A percentile compares a stretch with the other conserved stretches of the same genome.
phyloP scores from a whole-genome alignment of 208 protist genomes.

The Leishmania lainsoni region DNA sequence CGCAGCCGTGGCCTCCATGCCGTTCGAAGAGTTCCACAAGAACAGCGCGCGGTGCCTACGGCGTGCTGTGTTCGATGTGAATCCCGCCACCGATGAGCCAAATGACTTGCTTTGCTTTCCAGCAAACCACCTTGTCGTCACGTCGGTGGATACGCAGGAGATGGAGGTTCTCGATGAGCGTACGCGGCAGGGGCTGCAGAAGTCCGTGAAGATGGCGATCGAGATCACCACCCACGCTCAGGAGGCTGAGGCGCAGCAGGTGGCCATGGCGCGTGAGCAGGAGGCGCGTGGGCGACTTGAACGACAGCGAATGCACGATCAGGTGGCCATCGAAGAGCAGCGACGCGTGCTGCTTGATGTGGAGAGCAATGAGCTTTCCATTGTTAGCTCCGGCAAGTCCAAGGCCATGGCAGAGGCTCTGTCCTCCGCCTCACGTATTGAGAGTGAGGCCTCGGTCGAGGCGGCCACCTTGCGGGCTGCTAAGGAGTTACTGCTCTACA shows the following conservation, averaged over 20 bases:
- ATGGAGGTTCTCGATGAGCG: slow-evolving; percentile 95
- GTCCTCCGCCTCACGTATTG: slow-evolving; percentile 87
- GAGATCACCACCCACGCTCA: slow-evolving; percentile 96
- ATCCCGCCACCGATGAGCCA: slow-evolving; percentile 51
- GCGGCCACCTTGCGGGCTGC: slow-evolving; percentile 77
- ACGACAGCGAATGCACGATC: slow-evolving; percentile 91
- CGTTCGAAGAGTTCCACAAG: slow-evolving; percentile 92
- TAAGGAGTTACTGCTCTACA: slow-evolving; percentile 61
- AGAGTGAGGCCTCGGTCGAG: slow-evolving; percentile 82
- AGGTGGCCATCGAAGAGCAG: slow-evolving; percentile 91
- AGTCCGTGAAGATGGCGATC: slow-evolving; percentile 97
- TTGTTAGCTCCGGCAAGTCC: slow-evolving; percentile 91
- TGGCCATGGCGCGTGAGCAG: slow-evolving; percentile 92
- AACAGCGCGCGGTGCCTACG: slow-evolving; percentile 61
- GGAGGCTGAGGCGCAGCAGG: slow-evolving; percentile 91
- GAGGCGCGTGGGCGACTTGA: slow-evolving; percentile 90
- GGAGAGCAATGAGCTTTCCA: slow-evolving; percentile 82
- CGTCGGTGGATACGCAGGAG: slow-evolving; percentile 95
- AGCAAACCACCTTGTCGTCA: slow-evolving; percentile 94
- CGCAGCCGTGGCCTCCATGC: slow-evolving; percentile 68
- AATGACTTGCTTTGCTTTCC: slow-evolving; percentile 81
- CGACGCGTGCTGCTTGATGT: slow-evolving; percentile 84
- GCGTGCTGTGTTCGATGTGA: slow-evolving; percentile 83
- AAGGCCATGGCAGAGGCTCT: slow-evolving; percentile 89
- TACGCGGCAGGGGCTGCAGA: slow-evolving; percentile 93